Percentiles rank a stretch among this genome's conserved stretches.
Evolutionary conservation across 495 filamentous ascomycete genomes (phyloP).

Genomic region (Aspergillus cristatus): DNA sequence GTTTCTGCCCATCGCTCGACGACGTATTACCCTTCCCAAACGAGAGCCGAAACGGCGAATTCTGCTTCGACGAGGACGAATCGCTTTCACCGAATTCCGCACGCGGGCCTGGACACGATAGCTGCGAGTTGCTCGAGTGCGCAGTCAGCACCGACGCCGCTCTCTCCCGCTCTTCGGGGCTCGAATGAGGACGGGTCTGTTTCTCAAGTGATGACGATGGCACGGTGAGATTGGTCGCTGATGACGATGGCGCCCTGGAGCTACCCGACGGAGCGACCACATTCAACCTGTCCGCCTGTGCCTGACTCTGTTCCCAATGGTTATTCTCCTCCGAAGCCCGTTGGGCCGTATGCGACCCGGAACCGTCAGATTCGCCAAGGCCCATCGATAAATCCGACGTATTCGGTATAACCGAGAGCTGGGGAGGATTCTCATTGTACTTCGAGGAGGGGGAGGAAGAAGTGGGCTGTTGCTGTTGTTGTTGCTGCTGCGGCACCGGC

Average conservation of each 20-base stretch:
- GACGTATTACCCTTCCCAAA: conserved; percentile 23
- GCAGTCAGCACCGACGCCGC: conserved; percentile 16
- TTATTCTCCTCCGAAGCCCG: conserved; percentile 13
- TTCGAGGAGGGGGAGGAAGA: conserved; percentile 15
- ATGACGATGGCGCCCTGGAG: conserved; percentile 20
- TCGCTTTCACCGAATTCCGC: conserved; percentile 24
- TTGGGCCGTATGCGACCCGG: conserved; percentile 8
- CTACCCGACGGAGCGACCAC: conserved; percentile 13
- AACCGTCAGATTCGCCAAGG: conserved; percentile 13
- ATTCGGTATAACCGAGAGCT: conserved; percentile 25
- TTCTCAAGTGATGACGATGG: conserved; percentile 20
- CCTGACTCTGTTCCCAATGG: conserved; percentile 19
- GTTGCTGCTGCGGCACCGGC: conserved; percentile 20
- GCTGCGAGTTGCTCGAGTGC: conserved; percentile 22
- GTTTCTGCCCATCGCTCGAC: conserved; percentile 17
- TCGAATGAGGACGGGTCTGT: conserved; percentile 25
- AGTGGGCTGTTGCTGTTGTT: too few relatives aligned
- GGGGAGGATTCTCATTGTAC: conserved; percentile 21
- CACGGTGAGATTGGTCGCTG: conserved; percentile 21
- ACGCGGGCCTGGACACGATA: conserved; percentile 12
- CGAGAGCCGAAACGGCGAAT: conserved; percentile 29
- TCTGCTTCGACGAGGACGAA: conserved; percentile 23
- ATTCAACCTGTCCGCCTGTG: conserved; percentile 17
- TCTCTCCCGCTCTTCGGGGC: conserved; percentile 20
- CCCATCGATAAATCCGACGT: conserved; percentile 17